These are phyloP conservation scores for Pleurotus tuoliensis DNA, from an alignment of 768 basidiomycete species.

Conservation along the genomic window DNA sequence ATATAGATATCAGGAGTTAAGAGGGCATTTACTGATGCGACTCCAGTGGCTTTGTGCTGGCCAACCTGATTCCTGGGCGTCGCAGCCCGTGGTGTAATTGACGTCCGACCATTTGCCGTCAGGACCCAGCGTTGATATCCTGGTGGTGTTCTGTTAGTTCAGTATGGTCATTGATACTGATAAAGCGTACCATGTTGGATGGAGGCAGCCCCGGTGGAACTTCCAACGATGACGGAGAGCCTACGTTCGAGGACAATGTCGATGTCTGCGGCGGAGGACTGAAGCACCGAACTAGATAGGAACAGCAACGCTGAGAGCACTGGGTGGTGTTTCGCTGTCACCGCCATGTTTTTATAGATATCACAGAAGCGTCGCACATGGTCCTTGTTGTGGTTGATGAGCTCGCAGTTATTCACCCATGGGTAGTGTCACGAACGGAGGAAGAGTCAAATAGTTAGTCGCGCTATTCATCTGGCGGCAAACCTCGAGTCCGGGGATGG, in stretches of 20 bases:
- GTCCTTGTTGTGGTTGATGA: neutral
- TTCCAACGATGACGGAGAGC: slow-evolving; percentile 34
- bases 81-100: slow-evolving; percentile 50
- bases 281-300: neutral
- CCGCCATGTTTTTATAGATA: neutral
- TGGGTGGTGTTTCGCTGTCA: neutral
- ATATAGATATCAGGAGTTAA: neutral
- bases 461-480: too few relatives aligned
- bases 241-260: slow-evolving; percentile 31
- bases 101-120: slow-evolving; percentile 44
- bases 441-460: neutral
- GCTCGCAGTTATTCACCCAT: neutral
- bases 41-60: slow-evolving; percentile 50
- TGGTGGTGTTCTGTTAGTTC: slow-evolving; percentile 2
- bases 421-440: neutral
- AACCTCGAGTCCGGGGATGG: too few relatives aligned
- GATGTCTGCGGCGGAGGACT: slow-evolving; percentile 22
- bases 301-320: neutral
- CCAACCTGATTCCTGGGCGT: slow-evolving; percentile 52
- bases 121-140: slow-evolving; percentile 27
- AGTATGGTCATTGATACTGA: neutral
- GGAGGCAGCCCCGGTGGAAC: slow-evolving; percentile 32
- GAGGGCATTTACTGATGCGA: slow-evolving; percentile 30
- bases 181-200: slow-evolving; percentile 29
- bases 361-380: slow-evolving; percentile 1